Percentiles rank a stretch among this genome's conserved stretches.
Evolutionary conservation across 331 rosid species (phyloP).

Genomic region (Acacia concinna): DNA sequence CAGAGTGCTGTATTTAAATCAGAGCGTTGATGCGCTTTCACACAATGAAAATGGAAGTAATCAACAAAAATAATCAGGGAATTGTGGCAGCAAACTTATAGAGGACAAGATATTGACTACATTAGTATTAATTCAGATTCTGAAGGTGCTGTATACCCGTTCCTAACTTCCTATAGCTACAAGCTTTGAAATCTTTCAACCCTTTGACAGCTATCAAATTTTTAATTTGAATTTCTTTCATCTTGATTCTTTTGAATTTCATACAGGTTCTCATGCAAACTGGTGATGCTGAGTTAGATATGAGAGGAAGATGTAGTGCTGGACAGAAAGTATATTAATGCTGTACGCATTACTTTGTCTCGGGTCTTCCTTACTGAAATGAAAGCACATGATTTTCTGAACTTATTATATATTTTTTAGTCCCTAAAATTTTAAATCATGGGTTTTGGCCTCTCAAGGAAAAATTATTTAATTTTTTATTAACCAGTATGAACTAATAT

Average conservation of each 20-base stretch:
- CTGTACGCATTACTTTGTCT: too few species aligned
- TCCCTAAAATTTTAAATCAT: too few species aligned
- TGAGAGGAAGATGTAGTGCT: constrained; percentile 99
- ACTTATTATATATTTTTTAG: too few species aligned
- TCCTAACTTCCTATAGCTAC: constrained; percentile 97
- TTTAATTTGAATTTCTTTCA: not conserved
- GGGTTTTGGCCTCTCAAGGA: too few species aligned
- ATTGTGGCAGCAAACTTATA: constrained; percentile 96
- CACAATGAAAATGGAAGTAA: constrained; percentile 98
- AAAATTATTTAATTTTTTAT: too few species aligned
- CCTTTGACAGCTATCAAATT: constrained; percentile 13
- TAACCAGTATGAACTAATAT: too few species aligned
- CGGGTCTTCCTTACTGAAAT: constrained; percentile 2
- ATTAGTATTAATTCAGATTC: constrained; percentile 89
- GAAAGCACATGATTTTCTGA: not conserved
- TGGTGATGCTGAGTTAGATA: constrained; percentile 92
- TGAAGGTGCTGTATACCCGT: constrained; percentile 95
- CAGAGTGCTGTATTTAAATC: too few species aligned
- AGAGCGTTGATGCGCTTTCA: constrained; percentile 98
- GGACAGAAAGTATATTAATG: constrained; percentile 76
- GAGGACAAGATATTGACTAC: constrained; percentile 97
- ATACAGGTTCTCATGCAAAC: constrained; percentile 95
- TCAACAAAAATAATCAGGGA: constrained; percentile 93
- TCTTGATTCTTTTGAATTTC: constrained; percentile 32
- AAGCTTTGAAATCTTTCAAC: constrained; percentile 48